Evolutionary conservation across 1,284 basidiomycete genomes (phyloP).

Genomic region (Puccinia brachypodii): DNA sequence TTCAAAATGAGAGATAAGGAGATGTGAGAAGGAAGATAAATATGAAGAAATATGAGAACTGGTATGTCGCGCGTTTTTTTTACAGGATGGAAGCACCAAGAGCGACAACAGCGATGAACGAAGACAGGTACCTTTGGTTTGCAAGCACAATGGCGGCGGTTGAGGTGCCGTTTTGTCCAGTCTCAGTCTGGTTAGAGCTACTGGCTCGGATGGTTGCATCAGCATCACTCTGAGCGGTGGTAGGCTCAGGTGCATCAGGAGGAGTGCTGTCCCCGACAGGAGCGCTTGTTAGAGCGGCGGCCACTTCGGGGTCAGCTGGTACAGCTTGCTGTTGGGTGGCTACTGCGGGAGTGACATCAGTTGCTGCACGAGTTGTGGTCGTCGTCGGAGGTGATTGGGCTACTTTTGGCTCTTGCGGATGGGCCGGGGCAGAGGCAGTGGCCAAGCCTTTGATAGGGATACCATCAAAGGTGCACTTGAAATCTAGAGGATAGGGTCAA

Average conservation of each 20-base stretch:
- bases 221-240: neutral
- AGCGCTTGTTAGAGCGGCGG: neutral
- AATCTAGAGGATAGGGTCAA: neutral
- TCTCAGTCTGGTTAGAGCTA: neutral
- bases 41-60: neutral
- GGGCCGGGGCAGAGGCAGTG: neutral
- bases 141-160: neutral
- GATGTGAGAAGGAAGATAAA: neutral
- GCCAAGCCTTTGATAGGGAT: neutral
- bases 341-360: neutral
- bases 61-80: no score
- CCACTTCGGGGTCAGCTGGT: no score
- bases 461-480: slow-evolving; percentile 19
- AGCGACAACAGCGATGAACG: neutral
- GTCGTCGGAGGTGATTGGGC: neutral
- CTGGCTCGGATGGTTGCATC: neutral
- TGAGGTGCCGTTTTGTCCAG: neutral
- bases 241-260: no score
- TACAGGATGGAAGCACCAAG: neutral
- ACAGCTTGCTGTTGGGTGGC: no score
- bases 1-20: neutral
- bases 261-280: no score
- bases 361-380: neutral
- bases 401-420: neutral
- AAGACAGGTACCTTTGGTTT: neutral